Percentiles rank a stretch among this genome's conserved stretches.
phyloP scores from a whole-genome alignment of 495 filamentous ascomycete genomes.

The Podospora sp. region DNA sequence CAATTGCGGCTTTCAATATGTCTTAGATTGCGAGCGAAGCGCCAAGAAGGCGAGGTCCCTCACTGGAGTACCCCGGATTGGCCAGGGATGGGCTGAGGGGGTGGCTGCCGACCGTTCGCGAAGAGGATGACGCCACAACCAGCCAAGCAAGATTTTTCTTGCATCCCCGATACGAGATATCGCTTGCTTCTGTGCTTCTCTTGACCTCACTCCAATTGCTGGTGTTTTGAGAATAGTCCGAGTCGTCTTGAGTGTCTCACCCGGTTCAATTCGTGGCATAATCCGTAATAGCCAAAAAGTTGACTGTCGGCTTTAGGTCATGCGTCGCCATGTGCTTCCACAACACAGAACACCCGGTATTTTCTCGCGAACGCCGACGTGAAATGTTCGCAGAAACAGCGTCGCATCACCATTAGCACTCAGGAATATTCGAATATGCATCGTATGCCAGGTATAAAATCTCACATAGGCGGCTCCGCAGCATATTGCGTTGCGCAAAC shows the following conservation, averaged over 20 bases:
- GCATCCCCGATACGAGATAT: neutral
- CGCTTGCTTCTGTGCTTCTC: neutral
- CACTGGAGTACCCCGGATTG: slow-evolving; percentile 10
- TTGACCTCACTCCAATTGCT: neutral
- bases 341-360: neutral
- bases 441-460: neutral
- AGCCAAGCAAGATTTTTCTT: neutral
- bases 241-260: neutral
- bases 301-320: neutral
- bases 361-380: neutral
- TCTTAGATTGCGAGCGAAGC: slow-evolving; percentile 4
- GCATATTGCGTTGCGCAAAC: too few relatives aligned
- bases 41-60: slow-evolving; percentile 2
- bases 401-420: neutral
- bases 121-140: slow-evolving; percentile 15
- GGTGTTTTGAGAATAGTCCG: neutral
- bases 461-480: too few relatives aligned
- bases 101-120: slow-evolving; percentile 8
- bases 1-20: neutral
- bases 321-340: neutral
- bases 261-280: slow-evolving; percentile 19
- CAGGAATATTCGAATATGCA: neutral
- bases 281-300: slow-evolving; percentile 8
- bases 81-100: neutral
- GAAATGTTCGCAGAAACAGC: neutral